These are phyloP conservation scores for Suhomyces xylopsoci DNA, from an alignment of 805 yeast genomes.

Conservation along the genomic window DNA sequence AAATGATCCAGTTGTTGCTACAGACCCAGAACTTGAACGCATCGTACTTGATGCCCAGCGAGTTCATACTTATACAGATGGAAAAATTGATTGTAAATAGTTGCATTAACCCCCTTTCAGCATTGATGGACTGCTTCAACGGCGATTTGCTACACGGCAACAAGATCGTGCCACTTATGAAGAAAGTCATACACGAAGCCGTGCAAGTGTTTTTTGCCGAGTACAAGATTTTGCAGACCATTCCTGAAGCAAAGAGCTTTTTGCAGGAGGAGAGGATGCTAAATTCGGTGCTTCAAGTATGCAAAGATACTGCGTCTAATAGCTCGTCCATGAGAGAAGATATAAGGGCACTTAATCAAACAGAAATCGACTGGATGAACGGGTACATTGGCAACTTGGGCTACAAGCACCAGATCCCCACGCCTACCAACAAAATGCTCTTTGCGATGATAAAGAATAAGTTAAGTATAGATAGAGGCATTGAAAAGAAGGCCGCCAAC, in stretches of 20 bases:
- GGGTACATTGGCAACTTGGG: constrained; percentile 71
- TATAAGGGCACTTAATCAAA: constrained; percentile 47
- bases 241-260: constrained; percentile 28
- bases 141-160: constrained; percentile 59
- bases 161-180: constrained; percentile 32
- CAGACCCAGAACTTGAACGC: constrained; percentile 25
- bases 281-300: constrained; percentile 30
- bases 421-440: constrained; percentile 49
- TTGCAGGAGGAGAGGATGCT: constrained; percentile 33
- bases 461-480: constrained; percentile 26
- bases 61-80: constrained; percentile 54
- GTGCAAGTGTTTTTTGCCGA: constrained; percentile 40
- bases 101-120: constrained; percentile 81
- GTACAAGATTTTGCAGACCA: constrained; percentile 18
- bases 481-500: constrained; percentile 18
- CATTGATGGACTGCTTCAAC: constrained; percentile 72
- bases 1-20: constrained; percentile 20
- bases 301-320: constrained; percentile 49
- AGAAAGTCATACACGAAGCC: constrained; percentile 44
- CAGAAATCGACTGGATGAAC: constrained; percentile 81
- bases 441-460: constrained; percentile 43
- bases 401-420: constrained; percentile 35
- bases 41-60: constrained; percentile 34
- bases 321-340: constrained; percentile 75
- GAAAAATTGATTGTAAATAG: constrained; percentile 78